A percentile compares a stretch with the other conserved stretches of the same genome.
phyloP scores from a whole-genome alignment of 257 asterid species.

The Capsicum rhomboideum region DNA sequence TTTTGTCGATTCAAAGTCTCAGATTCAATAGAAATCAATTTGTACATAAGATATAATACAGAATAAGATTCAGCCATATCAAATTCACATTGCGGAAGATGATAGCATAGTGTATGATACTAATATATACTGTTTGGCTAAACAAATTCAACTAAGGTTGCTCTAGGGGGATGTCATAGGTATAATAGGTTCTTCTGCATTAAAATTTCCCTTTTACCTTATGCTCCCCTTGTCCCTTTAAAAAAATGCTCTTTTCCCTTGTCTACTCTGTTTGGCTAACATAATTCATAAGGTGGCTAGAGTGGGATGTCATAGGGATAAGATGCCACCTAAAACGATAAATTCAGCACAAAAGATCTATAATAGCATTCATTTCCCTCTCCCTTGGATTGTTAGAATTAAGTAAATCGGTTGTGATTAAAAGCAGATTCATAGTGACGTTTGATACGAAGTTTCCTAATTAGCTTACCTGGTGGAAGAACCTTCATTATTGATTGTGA shows the following conservation, averaged over 20 bases:
- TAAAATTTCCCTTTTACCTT: neutral
- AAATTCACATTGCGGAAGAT: neutral
- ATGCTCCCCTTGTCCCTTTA: neutral
- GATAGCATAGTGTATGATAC: neutral
- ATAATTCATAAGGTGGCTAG: neutral
- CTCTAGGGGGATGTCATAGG: neutral
- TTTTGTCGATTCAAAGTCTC: neutral
- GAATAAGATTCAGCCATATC: neutral
- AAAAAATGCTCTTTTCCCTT: neutral
- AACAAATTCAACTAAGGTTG: neutral
- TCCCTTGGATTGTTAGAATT: neutral
- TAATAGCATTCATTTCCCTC: neutral
- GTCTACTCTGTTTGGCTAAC: neutral
- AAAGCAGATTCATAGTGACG: neutral
- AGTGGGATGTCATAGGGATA: neutral
- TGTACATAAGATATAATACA: neutral
- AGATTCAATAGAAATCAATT: neutral
- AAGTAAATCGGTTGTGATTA: neutral
- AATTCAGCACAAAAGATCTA: neutral
- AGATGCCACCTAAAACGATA: neutral
- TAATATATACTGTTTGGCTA: neutral
- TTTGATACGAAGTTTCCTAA: neutral
- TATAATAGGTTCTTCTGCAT: neutral
- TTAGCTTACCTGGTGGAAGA: slow-evolving; percentile 54
- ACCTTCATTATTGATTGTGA: slow-evolving; percentile 58